These are phyloP conservation scores for Verbascum thapsus DNA, from an alignment of 257 asterid genomes.

Conservation along the genomic window DNA sequence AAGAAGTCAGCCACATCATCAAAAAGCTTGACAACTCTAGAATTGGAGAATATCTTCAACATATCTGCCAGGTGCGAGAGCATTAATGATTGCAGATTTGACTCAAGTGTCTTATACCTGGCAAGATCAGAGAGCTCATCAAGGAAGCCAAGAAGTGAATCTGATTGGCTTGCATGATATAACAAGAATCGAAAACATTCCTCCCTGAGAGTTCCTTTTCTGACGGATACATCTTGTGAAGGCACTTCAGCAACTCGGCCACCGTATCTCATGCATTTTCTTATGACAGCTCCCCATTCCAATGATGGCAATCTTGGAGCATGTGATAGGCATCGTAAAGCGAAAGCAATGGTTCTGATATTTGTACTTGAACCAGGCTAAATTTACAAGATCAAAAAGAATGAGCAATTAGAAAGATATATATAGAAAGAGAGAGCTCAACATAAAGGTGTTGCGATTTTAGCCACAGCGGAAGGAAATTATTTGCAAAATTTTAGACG, in stretches of 20 bases:
- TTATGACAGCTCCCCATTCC: conserved; percentile 77
- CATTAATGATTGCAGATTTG: conserved; percentile 70
- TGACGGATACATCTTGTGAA: conserved; percentile 33
- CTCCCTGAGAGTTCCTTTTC: conserved; percentile 70
- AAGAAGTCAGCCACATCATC: conserved; percentile 68
- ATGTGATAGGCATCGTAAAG: conserved; percentile 70
- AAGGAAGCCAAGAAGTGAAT: conserved; percentile 77
- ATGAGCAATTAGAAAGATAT: conserved; percentile 20
- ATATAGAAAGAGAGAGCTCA: neutral
- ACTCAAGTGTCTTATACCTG: conserved; percentile 79
- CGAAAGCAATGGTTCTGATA: conserved; percentile 49
- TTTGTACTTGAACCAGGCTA: conserved; percentile 54
- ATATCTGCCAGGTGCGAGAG: conserved; percentile 70
- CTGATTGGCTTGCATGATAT: conserved; percentile 66
- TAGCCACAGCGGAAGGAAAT: neutral
- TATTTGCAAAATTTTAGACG: neutral
- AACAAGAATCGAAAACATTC: conserved; percentile 77
- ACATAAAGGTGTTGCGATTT: conserved; percentile 15
- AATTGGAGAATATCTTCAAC: conserved; percentile 65
- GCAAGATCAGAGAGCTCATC: conserved; percentile 76
- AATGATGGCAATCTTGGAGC: conserved; percentile 82
- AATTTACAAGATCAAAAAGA: conserved; percentile 28
- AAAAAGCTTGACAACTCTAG: conserved; percentile 71
- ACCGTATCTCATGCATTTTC: conserved; percentile 83
- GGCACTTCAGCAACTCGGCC: conserved; percentile 53